Evolutionary conservation across 495 filamentous ascomycete genomes (phyloP), one percentile per base, ranked within the genome.

Genomic region (Cercophora sp.): DNA sequence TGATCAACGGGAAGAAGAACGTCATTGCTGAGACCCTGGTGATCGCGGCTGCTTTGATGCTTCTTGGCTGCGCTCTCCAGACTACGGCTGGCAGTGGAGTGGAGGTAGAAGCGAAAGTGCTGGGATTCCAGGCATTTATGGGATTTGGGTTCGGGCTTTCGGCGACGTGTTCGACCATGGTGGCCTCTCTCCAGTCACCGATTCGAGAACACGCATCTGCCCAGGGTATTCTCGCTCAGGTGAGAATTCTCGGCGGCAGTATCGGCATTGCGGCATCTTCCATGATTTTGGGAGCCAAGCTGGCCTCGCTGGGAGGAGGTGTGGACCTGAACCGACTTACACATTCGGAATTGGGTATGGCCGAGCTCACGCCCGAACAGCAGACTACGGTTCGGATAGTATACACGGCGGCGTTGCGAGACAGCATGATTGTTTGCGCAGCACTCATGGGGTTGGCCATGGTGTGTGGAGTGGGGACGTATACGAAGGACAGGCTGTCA

Each of bases 181-280:
- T 68, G 8, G 65, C 69, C 1, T 36, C 47, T 11, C 24, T 53
- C 11, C 64, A 70, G 55, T 62, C 70, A n/a, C 58, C 68, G 13
- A 49, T 64, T 18, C 45, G 49, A 24, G 71, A 76, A 25, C 67
- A 70, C 52, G 75, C 76, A 16, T 59, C 75, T 5, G 77, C 75
- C 0, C 77, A 80, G 55, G 78, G 75, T 6, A 69, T 80, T 25
- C 51, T 79, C 25, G 71, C 77, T 0, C 75, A 80, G 37, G 69
- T 70, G n/a, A 69, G 76, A 16, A 69, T 80, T 10, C 62, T 79
- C 4, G 78, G 78, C 3, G 78, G 78, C 9, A 76, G 72, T 40
- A 66, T 81, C 23, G 78, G 78, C 10, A 76, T 81, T 41, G 74
- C 77, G 1, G 70, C 68, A 1, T 76, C 73, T 6, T 73, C 76